Percentiles rank a stretch among this genome's conserved stretches.
These are phyloP conservation scores for Ganoderma resinaceum DNA, from an alignment of 1,284 basidiomycete genomes.

Conservation along the genomic window DNA sequence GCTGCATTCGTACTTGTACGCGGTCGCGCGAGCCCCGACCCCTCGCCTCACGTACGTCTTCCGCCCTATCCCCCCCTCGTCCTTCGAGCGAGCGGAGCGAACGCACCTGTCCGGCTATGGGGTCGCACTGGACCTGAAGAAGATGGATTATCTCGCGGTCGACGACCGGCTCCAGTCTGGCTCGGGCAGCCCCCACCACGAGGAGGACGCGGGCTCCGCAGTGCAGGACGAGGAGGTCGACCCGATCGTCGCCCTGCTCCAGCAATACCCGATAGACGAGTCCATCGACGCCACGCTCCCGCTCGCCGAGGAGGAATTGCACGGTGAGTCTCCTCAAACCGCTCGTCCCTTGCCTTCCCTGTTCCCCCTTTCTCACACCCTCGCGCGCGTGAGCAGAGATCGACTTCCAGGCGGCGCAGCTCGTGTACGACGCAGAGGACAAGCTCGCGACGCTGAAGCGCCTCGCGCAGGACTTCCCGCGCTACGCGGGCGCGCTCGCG, in stretches of 20 bases:
- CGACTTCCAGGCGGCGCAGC: slow-evolving; percentile 75
- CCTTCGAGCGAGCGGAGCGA: slow-evolving; percentile 32
- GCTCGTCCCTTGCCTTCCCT: background rate
- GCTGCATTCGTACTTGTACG: slow-evolving; percentile 69
- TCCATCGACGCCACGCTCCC: slow-evolving; percentile 60
- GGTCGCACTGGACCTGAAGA: slow-evolving; percentile 92
- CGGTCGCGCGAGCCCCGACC: slow-evolving; percentile 51
- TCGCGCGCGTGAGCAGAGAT: slow-evolving; percentile 54
- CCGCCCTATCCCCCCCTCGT: slow-evolving; percentile 63
- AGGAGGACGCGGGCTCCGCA: background rate
- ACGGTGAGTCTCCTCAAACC: slow-evolving; percentile 44
- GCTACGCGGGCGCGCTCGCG: slow-evolving; percentile 77
- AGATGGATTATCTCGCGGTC: slow-evolving; percentile 95
- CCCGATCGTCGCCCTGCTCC: slow-evolving; percentile 56
- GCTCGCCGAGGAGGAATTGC: slow-evolving; percentile 69
- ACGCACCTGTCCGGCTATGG: slow-evolving; percentile 87
- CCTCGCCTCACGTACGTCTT: slow-evolving; percentile 77
- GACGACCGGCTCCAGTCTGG: slow-evolving; percentile 71
- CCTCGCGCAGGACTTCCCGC: slow-evolving; percentile 90
- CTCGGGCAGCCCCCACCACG: slow-evolving; percentile 11
- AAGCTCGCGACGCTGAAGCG: slow-evolving; percentile 65
- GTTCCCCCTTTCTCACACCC: background rate
- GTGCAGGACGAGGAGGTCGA: slow-evolving; percentile 45
- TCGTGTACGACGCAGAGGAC: slow-evolving; percentile 64
- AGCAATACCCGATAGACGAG: slow-evolving; percentile 60